phyloP scores from a whole-genome alignment of 2,329 filamentous ascomycete genomes.

The Botrytis fragariae region DNA sequence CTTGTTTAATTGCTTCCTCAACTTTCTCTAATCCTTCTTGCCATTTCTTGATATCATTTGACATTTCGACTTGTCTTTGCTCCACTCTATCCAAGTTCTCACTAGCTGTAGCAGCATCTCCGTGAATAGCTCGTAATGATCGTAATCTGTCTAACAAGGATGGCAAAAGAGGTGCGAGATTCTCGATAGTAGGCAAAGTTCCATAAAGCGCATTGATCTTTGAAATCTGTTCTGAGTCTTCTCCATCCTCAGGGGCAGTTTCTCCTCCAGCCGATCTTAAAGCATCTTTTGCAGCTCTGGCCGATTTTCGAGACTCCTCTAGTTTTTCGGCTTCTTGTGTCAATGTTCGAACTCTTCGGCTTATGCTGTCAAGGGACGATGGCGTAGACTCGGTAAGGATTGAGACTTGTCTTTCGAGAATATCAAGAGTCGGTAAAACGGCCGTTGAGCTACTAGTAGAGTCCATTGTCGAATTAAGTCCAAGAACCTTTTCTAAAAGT shows the following conservation, averaged over 20 bases:
- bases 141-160: constrained; percentile 80
- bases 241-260: constrained; percentile 45
- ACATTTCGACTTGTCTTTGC: constrained; percentile 76
- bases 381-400: constrained; percentile 71
- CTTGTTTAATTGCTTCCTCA: constrained; percentile 69
- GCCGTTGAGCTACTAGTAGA: constrained; percentile 59
- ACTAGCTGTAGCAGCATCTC: constrained; percentile 78
- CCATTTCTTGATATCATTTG: constrained; percentile 82
- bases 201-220: constrained; percentile 93
- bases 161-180: constrained; percentile 78
- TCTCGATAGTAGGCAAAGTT: constrained; percentile 84
- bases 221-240: constrained; percentile 68
- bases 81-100: constrained; percentile 77
- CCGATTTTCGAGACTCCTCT: constrained; percentile 61
- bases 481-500: constrained; percentile 76
- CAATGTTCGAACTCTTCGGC: constrained; percentile 66
- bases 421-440: constrained; percentile 77
- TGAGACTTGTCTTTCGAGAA: constrained; percentile 75
- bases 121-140: constrained; percentile 79
- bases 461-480: constrained; percentile 68
- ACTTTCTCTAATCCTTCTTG: constrained; percentile 75
- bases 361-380: constrained; percentile 69
- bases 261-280: constrained; percentile 44
- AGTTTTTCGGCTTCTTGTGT: constrained; percentile 71
- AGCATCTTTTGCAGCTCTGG: constrained; percentile 60